Percentiles rank a stretch among this genome's conserved stretches.
phyloP scores from a whole-genome alignment of 495 filamentous ascomycete genomes.

The Penicilliopsis zonata region DNA sequence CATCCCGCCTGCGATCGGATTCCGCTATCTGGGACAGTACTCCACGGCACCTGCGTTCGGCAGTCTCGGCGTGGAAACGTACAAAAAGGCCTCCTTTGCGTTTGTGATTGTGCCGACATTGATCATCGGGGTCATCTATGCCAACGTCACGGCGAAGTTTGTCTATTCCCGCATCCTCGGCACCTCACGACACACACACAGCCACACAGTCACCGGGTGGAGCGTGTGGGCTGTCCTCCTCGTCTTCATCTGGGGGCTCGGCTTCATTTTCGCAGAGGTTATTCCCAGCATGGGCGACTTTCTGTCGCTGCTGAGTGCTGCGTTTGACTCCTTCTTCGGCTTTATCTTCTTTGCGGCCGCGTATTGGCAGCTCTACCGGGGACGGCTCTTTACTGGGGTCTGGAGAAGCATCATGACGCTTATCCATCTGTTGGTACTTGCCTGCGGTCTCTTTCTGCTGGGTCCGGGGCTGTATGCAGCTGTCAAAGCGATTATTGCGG shows the following conservation, averaged over 20 bases:
- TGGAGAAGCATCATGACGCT: conserved; percentile 23
- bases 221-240: conserved; percentile 33
- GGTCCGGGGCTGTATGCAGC: conserved; percentile 40
- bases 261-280: conserved; percentile 38
- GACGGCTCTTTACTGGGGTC: conserved; percentile 16
- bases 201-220: conserved; percentile 38
- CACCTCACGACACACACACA: conserved; percentile 32
- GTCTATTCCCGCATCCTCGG: conserved; percentile 37
- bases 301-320: conserved; percentile 9
- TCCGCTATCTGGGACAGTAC: conserved; percentile 38
- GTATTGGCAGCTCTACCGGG: conserved; percentile 35
- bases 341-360: conserved; percentile 36
- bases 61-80: conserved; percentile 27
- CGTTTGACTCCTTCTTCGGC: conserved; percentile 30
- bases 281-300: conserved; percentile 30
- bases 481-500: conserved; percentile 37
- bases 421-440: conserved; percentile 28
- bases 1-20: conserved; percentile 39
- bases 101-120: conserved; percentile 35
- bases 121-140: conserved; percentile 39
- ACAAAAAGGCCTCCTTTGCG: conserved; percentile 36
- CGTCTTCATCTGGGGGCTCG: conserved; percentile 28
- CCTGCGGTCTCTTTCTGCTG: conserved; percentile 33
- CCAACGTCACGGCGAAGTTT: conserved; percentile 40
- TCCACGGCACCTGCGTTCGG: conserved; percentile 39